A percentile compares a stretch with the other conserved stretches of the same genome.
Conservation (phyloP, 2,329 filamentous ascomycete species). For the Colletotrichum spaethianum region DNA sequence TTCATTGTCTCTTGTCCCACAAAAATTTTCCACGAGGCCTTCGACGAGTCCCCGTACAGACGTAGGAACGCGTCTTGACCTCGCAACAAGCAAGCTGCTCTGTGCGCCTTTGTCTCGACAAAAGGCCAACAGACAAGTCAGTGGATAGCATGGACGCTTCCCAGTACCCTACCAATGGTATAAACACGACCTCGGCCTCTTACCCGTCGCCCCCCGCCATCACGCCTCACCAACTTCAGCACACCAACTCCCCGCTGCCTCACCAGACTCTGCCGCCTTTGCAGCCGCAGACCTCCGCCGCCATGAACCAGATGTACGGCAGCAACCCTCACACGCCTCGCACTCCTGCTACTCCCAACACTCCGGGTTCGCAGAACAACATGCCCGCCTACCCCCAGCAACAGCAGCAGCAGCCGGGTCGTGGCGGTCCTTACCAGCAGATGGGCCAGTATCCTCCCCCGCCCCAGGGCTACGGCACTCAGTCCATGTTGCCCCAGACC, state of each 20-base stretch:
- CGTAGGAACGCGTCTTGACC: conserved; percentile 41
- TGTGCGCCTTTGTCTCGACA: conserved; percentile 41
- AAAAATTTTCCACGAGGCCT: conserved; percentile 35
- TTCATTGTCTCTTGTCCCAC: conserved; percentile 41
- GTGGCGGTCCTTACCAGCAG: conserved; percentile 65
- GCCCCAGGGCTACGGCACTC: conserved; percentile 69
- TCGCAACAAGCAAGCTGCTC: conserved; percentile 32
- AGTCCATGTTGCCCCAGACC: conserved; percentile 76
- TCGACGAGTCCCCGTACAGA: conserved; percentile 39
- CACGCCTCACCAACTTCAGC: conserved; percentile 66
- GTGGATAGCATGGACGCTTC: conserved; percentile 67
- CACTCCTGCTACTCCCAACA: conserved; percentile 74
- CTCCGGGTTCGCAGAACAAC: conserved; percentile 68
- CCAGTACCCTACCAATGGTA: conserved; percentile 69
- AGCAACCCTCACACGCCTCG: conserved; percentile 74
- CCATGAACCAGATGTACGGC: conserved; percentile 69
- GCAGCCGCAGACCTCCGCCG: conserved; percentile 60
- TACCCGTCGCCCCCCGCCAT: conserved; percentile 68
- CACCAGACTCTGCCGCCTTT: conserved; percentile 71
- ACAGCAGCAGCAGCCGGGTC: conserved; percentile 55
- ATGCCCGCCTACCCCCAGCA: conserved; percentile 69
- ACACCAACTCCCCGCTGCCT: conserved; percentile 60
- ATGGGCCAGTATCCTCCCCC: conserved; percentile 71
- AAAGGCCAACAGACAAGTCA: conserved; percentile 31
- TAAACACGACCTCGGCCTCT: conserved; percentile 66